Evolutionary conservation across 768 basidiomycete species (phyloP).

Genomic region (Heimioporus sp.): DNA sequence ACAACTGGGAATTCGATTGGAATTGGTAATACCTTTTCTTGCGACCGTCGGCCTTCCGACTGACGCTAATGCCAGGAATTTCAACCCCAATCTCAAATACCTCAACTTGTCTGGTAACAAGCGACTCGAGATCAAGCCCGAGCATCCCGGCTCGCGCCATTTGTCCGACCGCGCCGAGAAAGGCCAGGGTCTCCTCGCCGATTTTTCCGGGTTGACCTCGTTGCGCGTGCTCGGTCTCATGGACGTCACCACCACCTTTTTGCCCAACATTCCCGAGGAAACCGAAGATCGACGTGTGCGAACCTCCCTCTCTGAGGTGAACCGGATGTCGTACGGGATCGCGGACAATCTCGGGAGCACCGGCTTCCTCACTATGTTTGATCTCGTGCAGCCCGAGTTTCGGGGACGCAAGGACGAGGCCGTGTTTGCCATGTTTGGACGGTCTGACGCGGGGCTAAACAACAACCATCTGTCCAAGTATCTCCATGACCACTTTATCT

Average conservation of each 20-base stretch:
- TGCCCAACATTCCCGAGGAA: conserved; percentile 74
- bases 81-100: conserved; percentile 89
- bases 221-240: conserved; percentile 93
- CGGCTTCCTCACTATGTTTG: conserved; percentile 84
- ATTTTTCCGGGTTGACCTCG: conserved; percentile 83
- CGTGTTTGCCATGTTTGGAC: conserved; percentile 95
- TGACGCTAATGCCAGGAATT: conserved; percentile 65
- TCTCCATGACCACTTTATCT: conserved; percentile 77
- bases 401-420: conserved; percentile 74
- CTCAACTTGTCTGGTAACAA: conserved; percentile 98
- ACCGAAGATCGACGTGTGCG: conserved; percentile 88
- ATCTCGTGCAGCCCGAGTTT: conserved; percentile 88
- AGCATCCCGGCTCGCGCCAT: conserved; percentile 36
- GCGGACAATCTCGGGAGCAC: conserved; percentile 85
- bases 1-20: conserved; percentile 99
- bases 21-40: conserved; percentile 68
- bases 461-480: conserved; percentile 78
- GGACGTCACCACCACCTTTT: conserved; percentile 78
- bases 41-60: not conserved
- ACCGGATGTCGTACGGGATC: conserved; percentile 94
- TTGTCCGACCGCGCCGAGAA: conserved; percentile 18
- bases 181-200: conserved; percentile 54
- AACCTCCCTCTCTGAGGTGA: conserved; percentile 85
- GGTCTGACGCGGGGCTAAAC: conserved; percentile 52
- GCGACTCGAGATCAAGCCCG: conserved; percentile 90